Evolutionary conservation across 768 basidiomycete species (phyloP), one percentile per base, ranked within the genome.

Genomic region (Russula ochroleuca): DNA sequence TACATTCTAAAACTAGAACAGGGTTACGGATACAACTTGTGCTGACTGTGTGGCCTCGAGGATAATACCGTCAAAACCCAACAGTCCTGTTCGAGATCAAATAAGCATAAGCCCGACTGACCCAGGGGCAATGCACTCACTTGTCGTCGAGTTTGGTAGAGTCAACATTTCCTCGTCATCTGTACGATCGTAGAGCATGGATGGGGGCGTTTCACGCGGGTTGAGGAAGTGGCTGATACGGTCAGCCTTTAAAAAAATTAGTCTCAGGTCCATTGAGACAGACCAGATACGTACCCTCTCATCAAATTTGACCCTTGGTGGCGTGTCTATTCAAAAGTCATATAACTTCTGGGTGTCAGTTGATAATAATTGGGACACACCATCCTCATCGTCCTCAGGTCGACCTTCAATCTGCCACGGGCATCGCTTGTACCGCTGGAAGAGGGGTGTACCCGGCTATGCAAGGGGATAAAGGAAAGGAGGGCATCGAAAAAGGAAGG

Each of bases 381-480:
- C 87, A 71, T 92, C 89, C 77, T 92, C 88, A 61, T 91, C 89
- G 61, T 90, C 90, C 73, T 92, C 90, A 28, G 88, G 88, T 56
- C 75, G 77, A 4, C 86, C 87, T 72, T 90, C 87, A 41, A 97
- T 81, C 71, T 89, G 85, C 94, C 94, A 97, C 47, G 86, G 89
- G 73, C 94, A 96, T 40, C 93, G 86, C 70, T 94, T 92, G 72
- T 95, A 94, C 14, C 87, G 80, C 71, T 97, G 94, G 70, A 97
- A 97, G 25, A 93, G 75, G 5, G 93, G 86, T 1, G 93, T 87
- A 7, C 94, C 94, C 35, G 91, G 89, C 94, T 96, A 58, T 31
- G 35, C 9, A 25, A 9, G 23, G 5, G 57, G 7, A 25, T 55
- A 19, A 65, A 38, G 53, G 33, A 49, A 47, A 17, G 25, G 2